Conservation (phyloP, 768 basidiomycete species). For the Galerina marginata region DNA sequence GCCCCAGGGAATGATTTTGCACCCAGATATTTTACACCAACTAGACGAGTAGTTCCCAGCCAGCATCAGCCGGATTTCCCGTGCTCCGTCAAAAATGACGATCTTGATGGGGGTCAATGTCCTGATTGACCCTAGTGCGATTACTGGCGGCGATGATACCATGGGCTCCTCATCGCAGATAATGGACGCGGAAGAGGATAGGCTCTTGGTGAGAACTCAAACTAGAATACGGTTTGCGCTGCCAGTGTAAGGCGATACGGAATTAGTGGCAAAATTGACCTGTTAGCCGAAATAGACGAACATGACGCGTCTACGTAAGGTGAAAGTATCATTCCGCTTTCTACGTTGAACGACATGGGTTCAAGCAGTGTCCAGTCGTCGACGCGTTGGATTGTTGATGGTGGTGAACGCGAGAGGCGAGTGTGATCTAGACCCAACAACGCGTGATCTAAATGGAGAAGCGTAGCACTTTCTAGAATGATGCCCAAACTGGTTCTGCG, state of each 20-base stretch:
- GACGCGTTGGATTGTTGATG: too few species aligned
- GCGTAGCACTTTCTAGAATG: conserved; percentile 40
- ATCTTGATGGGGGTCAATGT: neutral
- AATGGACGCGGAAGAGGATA: neutral
- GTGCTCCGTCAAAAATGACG: neutral
- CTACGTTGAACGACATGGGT: too few species aligned
- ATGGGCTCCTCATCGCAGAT: neutral
- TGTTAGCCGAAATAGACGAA: too few species aligned
- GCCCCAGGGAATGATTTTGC: too few species aligned
- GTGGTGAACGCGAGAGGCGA: too few species aligned
- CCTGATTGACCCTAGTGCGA: neutral
- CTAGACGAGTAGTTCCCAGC: neutral
- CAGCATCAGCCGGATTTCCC: neutral
- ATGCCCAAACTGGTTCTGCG: conserved; percentile 17
- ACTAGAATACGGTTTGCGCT: conserved; percentile 6
- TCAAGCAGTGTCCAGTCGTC: too few species aligned
- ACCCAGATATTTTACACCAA: too few species aligned
- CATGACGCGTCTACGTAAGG: too few species aligned
- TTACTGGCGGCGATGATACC: neutral
- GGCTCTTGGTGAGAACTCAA: neutral
- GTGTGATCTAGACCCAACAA: conserved; percentile 14
- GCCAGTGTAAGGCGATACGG: too few species aligned
- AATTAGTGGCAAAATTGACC: too few species aligned
- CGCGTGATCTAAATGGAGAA: conserved; percentile 28
- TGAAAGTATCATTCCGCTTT: too few species aligned